Evolutionary conservation across 805 yeast genomes (phyloP).

Genomic region (Zygosaccharomyces bisporus): DNA sequence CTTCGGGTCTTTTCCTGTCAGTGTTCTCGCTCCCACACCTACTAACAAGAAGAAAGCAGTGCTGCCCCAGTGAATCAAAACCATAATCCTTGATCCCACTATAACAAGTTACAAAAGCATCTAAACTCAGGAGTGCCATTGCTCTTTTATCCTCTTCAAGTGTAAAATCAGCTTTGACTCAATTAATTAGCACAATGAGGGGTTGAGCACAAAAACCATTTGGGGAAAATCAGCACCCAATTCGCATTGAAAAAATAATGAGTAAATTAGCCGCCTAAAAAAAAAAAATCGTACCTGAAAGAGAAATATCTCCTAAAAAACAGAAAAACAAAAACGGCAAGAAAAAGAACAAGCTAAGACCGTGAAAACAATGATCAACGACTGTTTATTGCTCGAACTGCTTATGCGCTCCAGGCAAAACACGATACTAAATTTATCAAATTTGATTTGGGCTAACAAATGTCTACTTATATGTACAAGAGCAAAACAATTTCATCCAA

Average conservation of each 20-base stretch:
- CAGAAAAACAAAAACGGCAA: neutral
- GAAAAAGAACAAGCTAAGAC: too few relatives aligned
- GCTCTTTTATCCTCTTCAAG: neutral
- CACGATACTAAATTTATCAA: too few relatives aligned
- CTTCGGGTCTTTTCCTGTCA: constrained; percentile 1
- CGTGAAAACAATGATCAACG: too few relatives aligned
- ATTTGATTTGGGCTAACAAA: neutral
- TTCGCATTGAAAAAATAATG: neutral
- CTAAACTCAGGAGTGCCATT: neutral
- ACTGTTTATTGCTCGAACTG: too few relatives aligned
- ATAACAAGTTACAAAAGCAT: neutral
- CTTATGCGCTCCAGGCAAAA: too few relatives aligned
- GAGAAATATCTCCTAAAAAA: neutral
- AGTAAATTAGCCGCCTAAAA: neutral
- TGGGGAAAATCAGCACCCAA: neutral
- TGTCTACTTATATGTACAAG: constrained; percentile 5
- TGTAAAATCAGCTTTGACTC: too few relatives aligned
- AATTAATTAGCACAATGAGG: neutral
- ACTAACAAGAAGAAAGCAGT: neutral
- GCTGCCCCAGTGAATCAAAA: constrained; percentile 5
- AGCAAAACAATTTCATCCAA: constrained; percentile 5
- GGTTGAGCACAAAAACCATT: neutral
- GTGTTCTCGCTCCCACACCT: neutral
- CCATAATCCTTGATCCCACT: neutral
- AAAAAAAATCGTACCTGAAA: neutral